Evolutionary conservation across 2,329 filamentous ascomycete species (phyloP), one percentile per base, ranked within the genome.

Genomic region (Fusarium citri): DNA sequence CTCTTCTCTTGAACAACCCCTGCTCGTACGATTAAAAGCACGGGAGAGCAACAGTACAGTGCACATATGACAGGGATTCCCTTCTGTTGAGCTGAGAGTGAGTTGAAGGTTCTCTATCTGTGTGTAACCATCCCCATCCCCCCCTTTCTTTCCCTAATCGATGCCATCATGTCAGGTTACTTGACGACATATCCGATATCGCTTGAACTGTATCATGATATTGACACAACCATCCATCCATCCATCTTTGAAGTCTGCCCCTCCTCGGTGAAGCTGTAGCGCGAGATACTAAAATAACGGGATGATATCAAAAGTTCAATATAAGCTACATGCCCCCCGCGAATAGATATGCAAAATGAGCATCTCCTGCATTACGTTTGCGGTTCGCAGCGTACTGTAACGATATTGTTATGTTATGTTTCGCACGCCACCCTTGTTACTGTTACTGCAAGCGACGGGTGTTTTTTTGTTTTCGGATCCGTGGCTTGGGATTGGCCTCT

Each of bases 321-420:
- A 20, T 30, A 37, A 40, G 34, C 34, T 57, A 62, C 61, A 59
- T 64, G 12, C 31, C 31, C 69, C 70, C 64, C 69, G 50, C 66
- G 59, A 61, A 60, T 37, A 37, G 34, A 37, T 37, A 37, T 64
- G 47, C 53, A 64, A 47, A 40, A 55, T 56, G 53, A 65, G 40
- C n/a, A 73, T 73, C 64, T 69, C 55, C 46, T 72, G 68, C 66
- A 34, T 49, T 51, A 51, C 48, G 42, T 58, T 57, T 54, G 59
- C 48, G 34, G 56, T 61, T 67, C 56, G 58, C 62, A 63, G 22
- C n/a, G 7, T 26, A 20, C 23, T 26, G 48, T 28, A 37, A 37
- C 34, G 23, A 23, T 23, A 23, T 30, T 7, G 28, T 30, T 47
- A 11, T 28, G 16, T 14, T 47, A 26, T 47, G 43, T 47, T 28